A percentile compares a stretch with the other conserved stretches of the same genome.
Evolutionary conservation across 345 rosid species (phyloP).

Genomic region (Eucalyptus regnans): DNA sequence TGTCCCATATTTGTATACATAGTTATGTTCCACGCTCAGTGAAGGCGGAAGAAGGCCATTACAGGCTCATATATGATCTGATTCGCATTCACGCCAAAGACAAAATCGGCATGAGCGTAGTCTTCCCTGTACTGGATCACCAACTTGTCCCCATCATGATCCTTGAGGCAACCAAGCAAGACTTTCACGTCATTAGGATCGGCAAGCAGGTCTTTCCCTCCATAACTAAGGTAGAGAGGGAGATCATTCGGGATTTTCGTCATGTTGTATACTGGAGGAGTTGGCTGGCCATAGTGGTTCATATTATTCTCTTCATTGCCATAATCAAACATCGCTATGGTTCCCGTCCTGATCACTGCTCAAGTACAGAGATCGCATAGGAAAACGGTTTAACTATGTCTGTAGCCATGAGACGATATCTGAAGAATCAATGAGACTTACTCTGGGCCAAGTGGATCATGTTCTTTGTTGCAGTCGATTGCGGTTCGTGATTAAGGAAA

Average conservation of each 20-base stretch:
- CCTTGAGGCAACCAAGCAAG: constrained; percentile 18
- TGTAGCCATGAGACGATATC: not conserved
- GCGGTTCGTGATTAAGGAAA: constrained; percentile 12
- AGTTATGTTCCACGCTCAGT: not conserved
- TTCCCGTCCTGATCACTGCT: constrained; percentile 34
- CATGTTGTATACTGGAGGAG: constrained; percentile 39
- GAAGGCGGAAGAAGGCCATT: constrained; percentile 21
- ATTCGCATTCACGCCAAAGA: constrained; percentile 21
- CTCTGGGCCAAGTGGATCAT: constrained; percentile 29
- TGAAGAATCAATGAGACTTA: not conserved
- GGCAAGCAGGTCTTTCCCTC: constrained; percentile 30
- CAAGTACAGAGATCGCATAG: not conserved
- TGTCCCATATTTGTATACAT: not conserved
- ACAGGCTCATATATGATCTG: constrained; percentile 24
- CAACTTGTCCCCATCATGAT: constrained; percentile 23
- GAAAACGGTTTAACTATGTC: not conserved
- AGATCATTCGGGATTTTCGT: constrained; percentile 27
- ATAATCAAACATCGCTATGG: constrained; percentile 32
- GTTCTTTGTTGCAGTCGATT: constrained; percentile 26
- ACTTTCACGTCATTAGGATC: constrained; percentile 25
- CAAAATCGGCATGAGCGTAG: constrained; percentile 45
- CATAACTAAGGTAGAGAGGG: constrained; percentile 33
- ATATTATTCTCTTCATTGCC: constrained; percentile 19
- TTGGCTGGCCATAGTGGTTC: constrained; percentile 32
- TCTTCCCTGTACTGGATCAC: constrained; percentile 9